These are phyloP conservation scores for Plasmodium gonderi DNA, from an alignment of 169 alveolate genomes.

Conservation along the genomic window DNA sequence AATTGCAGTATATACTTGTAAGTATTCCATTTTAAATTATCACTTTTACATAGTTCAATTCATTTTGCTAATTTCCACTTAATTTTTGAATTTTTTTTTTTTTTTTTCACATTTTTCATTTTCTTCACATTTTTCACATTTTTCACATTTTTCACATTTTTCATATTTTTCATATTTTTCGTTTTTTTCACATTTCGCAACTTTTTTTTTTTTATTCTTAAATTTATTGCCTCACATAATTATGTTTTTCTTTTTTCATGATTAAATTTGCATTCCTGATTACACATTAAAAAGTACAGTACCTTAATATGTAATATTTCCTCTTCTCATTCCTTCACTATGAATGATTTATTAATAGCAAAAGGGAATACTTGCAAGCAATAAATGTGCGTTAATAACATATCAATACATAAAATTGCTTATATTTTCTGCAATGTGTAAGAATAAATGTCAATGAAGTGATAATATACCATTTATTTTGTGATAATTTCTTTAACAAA, in stretches of 20 bases:
- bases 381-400: too few species aligned
- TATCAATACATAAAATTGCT: neutral
- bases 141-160: neutral
- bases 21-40: neutral
- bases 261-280: neutral
- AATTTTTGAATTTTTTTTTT: neutral
- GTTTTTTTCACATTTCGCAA: neutral
- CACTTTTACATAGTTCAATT: neutral
- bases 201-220: too few species aligned
- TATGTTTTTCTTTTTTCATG: neutral
- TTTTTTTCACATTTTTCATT: neutral
- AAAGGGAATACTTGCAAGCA: neutral
- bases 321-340: neutral
- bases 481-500: slow-evolving; percentile 34
- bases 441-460: neutral
- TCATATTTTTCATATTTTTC: neutral
- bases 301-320: neutral
- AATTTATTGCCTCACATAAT: neutral
- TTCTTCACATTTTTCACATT: too few species aligned
- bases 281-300: neutral
- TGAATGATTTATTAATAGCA: neutral
- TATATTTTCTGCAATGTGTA: neutral
- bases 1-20: neutral
- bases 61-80: neutral
- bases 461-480: slow-evolving; percentile 9